A percentile compares a stretch with the other conserved stretches of the same genome.
These are phyloP conservation scores for Fistulina hepatica DNA, from an alignment of 1,284 basidiomycete species.

Conservation along the genomic window DNA sequence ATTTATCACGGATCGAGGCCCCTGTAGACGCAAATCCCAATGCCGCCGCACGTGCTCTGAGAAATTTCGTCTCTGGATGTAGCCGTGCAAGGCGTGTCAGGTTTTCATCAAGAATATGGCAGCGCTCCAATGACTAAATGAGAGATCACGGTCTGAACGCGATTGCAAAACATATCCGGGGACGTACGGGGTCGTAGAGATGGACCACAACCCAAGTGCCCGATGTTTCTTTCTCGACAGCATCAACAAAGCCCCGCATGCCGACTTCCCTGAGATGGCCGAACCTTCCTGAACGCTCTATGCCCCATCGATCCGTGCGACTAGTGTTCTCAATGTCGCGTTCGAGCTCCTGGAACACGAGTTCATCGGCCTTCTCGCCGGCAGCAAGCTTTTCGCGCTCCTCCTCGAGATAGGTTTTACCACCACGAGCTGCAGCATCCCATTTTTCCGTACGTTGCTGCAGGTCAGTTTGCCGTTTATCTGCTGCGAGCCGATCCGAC, in stretches of 20 bases:
- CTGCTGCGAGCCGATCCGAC: conserved; percentile 37
- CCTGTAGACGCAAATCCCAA: conserved; percentile 60
- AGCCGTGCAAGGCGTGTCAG: conserved; percentile 58
- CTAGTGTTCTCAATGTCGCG: conserved; percentile 17
- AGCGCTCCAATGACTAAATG: conserved; percentile 59
- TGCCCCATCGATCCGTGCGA: conserved; percentile 30
- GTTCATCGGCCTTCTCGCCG: conserved; percentile 33
- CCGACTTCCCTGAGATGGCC: conserved; percentile 79
- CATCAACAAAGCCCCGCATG: conserved; percentile 56
- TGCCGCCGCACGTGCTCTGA: conserved; percentile 61
- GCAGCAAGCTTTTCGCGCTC: conserved; percentile 41
- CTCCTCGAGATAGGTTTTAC: conserved; percentile 62
- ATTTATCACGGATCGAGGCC: conserved; percentile 13
- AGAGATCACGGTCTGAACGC: conserved; percentile 4
- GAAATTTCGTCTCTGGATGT: conserved; percentile 68
- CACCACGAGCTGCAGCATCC: conserved; percentile 28
- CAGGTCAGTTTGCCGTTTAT: too few relatives aligned
- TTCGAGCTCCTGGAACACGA: conserved; percentile 31
- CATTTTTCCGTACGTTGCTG: conserved; percentile 49
- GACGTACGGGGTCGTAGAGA: conserved; percentile 71
- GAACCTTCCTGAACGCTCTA: conserved; percentile 44
- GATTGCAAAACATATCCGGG: background rate
- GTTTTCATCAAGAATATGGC: conserved; percentile 57
- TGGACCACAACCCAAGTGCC: conserved; percentile 73
- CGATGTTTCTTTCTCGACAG: conserved; percentile 63